Percentiles rank a stretch among this genome's conserved stretches.
phyloP scores from a whole-genome alignment of 805 yeast genomes.

The Teunomyces gatunensis region DNA sequence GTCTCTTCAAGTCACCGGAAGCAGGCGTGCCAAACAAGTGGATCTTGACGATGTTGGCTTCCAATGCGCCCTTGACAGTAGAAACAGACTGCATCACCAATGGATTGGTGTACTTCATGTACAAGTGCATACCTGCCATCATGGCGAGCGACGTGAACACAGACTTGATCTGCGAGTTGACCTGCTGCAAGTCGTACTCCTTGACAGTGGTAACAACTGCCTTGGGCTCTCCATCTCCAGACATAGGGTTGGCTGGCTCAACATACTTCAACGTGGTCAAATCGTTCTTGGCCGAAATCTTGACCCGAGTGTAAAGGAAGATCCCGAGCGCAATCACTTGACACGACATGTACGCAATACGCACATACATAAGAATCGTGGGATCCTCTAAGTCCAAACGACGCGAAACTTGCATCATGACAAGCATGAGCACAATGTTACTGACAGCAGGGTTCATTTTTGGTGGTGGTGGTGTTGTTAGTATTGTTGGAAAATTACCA shows the following conservation, averaged over 20 bases:
- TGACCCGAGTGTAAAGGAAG: slow-evolving; percentile 60
- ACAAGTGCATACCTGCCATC: slow-evolving; percentile 98
- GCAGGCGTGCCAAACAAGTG: slow-evolving; percentile 84
- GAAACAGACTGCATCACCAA: slow-evolving; percentile 91
- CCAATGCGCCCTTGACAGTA: slow-evolving; percentile 86
- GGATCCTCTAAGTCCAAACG: slow-evolving; percentile 88
- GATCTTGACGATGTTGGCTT: slow-evolving; percentile 86
- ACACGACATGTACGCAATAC: slow-evolving; percentile 67
- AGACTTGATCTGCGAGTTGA: slow-evolving; percentile 75
- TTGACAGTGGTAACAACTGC: slow-evolving; percentile 87
- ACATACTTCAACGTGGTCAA: slow-evolving; percentile 89
- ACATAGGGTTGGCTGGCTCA: slow-evolving; percentile 76
- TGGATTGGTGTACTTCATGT: slow-evolving; percentile 97
- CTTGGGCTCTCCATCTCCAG: slow-evolving; percentile 70
- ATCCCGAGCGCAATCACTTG: slow-evolving; percentile 62
- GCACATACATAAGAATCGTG: slow-evolving; percentile 64
- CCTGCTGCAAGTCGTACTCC: slow-evolving; percentile 91
- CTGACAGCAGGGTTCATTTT: slow-evolving; percentile 83
- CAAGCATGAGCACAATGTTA: slow-evolving; percentile 86
- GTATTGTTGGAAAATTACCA: background rate
- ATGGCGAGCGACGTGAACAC: slow-evolving; percentile 86
- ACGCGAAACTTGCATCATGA: slow-evolving; percentile 94
- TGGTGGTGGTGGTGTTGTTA: slow-evolving; percentile 3
- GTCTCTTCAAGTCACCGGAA: slow-evolving; percentile 90
- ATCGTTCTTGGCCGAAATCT: slow-evolving; percentile 76